phyloP scores from a whole-genome alignment of 139 green algal species.

The Trebouxia sp. region DNA sequence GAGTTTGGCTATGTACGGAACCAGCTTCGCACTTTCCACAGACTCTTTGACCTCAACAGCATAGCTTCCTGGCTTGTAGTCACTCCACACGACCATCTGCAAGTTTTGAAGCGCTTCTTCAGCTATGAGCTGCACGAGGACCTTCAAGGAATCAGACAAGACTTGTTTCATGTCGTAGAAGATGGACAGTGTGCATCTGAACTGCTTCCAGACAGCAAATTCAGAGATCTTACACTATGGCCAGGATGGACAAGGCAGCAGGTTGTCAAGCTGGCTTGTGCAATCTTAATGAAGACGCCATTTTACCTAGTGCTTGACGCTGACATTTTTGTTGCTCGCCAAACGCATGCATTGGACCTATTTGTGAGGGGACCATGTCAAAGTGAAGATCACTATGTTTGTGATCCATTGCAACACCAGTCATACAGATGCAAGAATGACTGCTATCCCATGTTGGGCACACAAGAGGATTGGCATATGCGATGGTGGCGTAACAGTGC shows the following conservation, averaged over 20 bases:
- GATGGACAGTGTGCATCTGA: slow-evolving; percentile 24
- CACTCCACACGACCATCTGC: background rate
- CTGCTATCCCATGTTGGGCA: slow-evolving; percentile 7
- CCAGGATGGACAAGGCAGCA: slow-evolving; percentile 20
- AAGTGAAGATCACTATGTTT: background rate
- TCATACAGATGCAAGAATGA: slow-evolving; percentile 29
- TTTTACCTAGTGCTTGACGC: slow-evolving; percentile 18
- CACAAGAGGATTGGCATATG: slow-evolving; percentile 17
- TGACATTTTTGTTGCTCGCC: slow-evolving; percentile 12
- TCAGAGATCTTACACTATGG: slow-evolving; percentile 2
- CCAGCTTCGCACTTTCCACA: slow-evolving; percentile 30
- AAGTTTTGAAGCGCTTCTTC: slow-evolving; percentile 7
- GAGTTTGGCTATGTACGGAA: slow-evolving; percentile 25
- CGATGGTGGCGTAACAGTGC: slow-evolving; percentile 24
- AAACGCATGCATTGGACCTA: background rate
- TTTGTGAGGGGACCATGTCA: slow-evolving; percentile 1
- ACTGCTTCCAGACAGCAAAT: background rate
- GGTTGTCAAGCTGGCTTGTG: slow-evolving; percentile 24
- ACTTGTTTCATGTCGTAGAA: slow-evolving; percentile 11
- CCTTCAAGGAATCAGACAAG: background rate
- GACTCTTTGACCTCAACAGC: background rate
- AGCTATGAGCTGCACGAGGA: slow-evolving; percentile 2
- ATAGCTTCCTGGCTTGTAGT: background rate
- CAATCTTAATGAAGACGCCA: slow-evolving; percentile 6
- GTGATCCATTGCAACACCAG: background rate